Percentiles rank a stretch among this genome's conserved stretches.
Evolutionary conservation across 371 early-diverging fungal species (phyloP).

Genomic region (Mucor piriformis): DNA sequence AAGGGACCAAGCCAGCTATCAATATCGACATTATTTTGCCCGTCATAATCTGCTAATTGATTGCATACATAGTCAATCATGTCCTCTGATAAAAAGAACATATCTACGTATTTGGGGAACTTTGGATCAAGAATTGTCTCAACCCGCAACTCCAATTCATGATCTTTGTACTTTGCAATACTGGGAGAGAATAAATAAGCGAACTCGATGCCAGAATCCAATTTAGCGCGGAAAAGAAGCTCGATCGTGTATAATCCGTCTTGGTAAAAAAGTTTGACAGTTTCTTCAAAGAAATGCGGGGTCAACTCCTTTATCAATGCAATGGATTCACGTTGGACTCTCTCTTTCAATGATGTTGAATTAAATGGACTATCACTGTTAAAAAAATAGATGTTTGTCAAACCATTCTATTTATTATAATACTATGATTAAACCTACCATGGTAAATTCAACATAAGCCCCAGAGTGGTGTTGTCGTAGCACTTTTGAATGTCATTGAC

Average conservation of each 20-base stretch:
- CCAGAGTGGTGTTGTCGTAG: conserved; percentile 11
- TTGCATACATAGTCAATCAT: neutral
- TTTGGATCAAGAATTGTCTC: conserved; percentile 12
- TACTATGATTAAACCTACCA: conserved; percentile 4
- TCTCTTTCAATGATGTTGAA: conserved; percentile 11
- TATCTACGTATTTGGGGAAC: conserved; percentile 4
- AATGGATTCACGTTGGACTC: conserved; percentile 7
- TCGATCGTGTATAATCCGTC: neutral
- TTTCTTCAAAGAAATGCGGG: conserved; percentile 3
- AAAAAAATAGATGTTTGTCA: neutral
- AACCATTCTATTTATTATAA: neutral
- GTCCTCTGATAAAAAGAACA: conserved; percentile 11
- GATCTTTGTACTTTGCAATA: conserved; percentile 5
- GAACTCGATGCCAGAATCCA: conserved; percentile 1
- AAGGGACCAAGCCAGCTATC: neutral
- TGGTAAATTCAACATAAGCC: conserved; percentile 13
- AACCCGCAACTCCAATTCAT: conserved; percentile 7
- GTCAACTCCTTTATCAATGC: conserved; percentile 14
- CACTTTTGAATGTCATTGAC: conserved; percentile 17
- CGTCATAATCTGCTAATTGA: neutral
- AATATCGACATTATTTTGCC: neutral
- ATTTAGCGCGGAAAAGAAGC: neutral
- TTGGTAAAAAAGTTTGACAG: conserved; percentile 1
- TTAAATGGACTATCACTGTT: conserved; percentile 20
- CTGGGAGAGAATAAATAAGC: conserved; percentile 7